These are phyloP conservation scores for Thielaviopsis cerberus DNA, from an alignment of 2,329 filamentous ascomycete species.

Conservation along the genomic window DNA sequence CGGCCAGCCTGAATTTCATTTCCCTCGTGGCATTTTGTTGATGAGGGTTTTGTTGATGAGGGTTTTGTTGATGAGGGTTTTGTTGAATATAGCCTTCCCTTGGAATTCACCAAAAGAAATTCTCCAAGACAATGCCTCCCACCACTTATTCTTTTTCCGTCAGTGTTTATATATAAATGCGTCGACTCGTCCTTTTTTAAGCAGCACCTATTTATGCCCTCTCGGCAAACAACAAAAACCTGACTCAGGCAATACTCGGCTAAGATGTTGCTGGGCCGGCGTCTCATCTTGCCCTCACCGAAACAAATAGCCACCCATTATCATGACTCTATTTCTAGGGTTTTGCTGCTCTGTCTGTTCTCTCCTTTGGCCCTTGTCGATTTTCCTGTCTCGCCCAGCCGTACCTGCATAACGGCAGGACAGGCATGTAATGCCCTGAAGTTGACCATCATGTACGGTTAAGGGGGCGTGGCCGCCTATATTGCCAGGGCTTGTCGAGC, in stretches of 20 bases:
- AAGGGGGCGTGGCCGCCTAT: not conserved
- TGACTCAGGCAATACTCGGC: not conserved
- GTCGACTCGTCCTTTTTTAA: no score
- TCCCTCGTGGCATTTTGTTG: not conserved
- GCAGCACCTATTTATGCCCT: no score
- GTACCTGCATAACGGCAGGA: not conserved
- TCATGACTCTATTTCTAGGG: not conserved
- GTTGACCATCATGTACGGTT: not conserved
- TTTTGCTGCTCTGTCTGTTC: not conserved
- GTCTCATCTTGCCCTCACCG: not conserved
- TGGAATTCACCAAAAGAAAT: no score
- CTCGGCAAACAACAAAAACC: not conserved
- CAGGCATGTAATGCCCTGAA: not conserved
- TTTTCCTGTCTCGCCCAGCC: not conserved
- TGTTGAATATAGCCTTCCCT: no score
- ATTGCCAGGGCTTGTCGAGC: no score
- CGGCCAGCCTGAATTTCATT: not conserved
- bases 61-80: no score
- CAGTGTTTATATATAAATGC: no score
- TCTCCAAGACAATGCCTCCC: no score
- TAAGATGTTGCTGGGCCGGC: not conserved
- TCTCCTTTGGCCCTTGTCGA: not conserved
- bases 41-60: not conserved
- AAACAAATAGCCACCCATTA: not conserved
- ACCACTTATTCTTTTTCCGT: no score